A percentile compares a stretch with the other conserved stretches of the same genome.
These are phyloP conservation scores for Nakaseomyces bracarensis DNA, from an alignment of 1,139 yeast genomes.

Conservation along the genomic window DNA sequence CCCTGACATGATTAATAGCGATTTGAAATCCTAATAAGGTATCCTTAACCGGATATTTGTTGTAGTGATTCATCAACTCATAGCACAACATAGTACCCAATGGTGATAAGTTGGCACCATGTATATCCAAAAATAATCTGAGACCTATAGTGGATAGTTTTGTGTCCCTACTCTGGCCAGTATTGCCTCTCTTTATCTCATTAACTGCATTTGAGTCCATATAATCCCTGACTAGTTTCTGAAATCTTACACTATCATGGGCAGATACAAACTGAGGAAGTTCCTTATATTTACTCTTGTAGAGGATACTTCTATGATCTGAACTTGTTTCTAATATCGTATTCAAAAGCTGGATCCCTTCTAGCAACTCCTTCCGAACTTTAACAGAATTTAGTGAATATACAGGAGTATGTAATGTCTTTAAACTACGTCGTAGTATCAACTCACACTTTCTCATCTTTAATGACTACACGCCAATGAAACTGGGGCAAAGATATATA, in stretches of 20 bases:
- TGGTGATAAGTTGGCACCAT: conserved; percentile 18
- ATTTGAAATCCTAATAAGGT: conserved; percentile 14
- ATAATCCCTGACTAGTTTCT: conserved; percentile 19
- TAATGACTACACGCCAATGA: background rate
- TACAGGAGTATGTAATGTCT: conserved; percentile 27
- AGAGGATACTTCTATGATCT: conserved; percentile 20
- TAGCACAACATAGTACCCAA: conserved; percentile 18
- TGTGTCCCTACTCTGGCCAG: conserved; percentile 10
- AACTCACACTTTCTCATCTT: background rate
- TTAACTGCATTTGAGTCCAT: conserved; percentile 18
- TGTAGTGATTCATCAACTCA: conserved; percentile 16
- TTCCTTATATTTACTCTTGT: conserved; percentile 22
- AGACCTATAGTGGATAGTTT: conserved; percentile 25
- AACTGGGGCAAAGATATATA: too few relatives aligned
- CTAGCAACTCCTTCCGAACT: conserved; percentile 15
- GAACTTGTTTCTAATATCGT: conserved; percentile 17
- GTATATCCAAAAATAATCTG: conserved; percentile 22
- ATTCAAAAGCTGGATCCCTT: conserved; percentile 19
- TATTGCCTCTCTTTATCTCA: conserved; percentile 12
- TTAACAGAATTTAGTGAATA: conserved; percentile 12
- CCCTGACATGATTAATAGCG: conserved; percentile 15
- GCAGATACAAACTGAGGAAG: conserved; percentile 21
- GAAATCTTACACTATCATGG: conserved; percentile 17
- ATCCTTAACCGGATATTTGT: conserved; percentile 15
- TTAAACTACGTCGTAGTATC: conserved; percentile 14